phyloP scores from a whole-genome alignment of 2,329 filamentous ascomycete species.

The Fusarium sp. region DNA sequence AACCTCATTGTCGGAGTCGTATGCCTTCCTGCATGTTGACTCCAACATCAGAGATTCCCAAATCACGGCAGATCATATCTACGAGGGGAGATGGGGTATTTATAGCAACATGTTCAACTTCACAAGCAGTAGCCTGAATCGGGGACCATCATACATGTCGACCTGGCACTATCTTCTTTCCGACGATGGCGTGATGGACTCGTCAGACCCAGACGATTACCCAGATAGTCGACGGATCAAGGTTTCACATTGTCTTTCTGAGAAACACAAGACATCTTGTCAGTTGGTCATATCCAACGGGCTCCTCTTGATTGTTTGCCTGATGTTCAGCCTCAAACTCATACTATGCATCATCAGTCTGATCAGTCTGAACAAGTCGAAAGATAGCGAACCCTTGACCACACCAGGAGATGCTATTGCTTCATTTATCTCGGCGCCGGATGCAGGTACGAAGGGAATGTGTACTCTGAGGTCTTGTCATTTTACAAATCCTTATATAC shows the following conservation, averaged over 20 bases:
- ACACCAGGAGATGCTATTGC: slow-evolving; percentile 35
- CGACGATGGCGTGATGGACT: background rate
- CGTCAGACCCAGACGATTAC: background rate
- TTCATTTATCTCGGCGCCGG: slow-evolving; percentile 24
- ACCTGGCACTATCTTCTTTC: no score
- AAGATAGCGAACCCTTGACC: slow-evolving; percentile 15
- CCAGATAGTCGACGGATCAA: slow-evolving; percentile 6
- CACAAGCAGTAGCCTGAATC: no score
- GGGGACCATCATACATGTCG: fast-evolving
- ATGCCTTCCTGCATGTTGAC: no score
- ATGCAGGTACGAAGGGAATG: slow-evolving; percentile 26
- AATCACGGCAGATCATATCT: no score
- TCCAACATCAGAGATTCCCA: no score
- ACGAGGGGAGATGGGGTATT: no score
- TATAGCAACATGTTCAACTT: no score
- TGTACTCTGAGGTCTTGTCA: slow-evolving; percentile 15
- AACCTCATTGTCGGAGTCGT: no score
- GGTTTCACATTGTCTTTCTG: slow-evolving; percentile 19
- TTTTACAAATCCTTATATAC: background rate
- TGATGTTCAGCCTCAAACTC: slow-evolving; percentile 27
- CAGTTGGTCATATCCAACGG: slow-evolving; percentile 15
- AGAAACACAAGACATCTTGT: slow-evolving; percentile 15
- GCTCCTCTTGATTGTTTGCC: slow-evolving; percentile 17
- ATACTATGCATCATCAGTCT: slow-evolving; percentile 1
- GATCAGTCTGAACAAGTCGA: slow-evolving; percentile 16